phyloP scores from a whole-genome alignment of 2,329 filamentous ascomycete genomes.

The Harringtonia aguacate region DNA sequence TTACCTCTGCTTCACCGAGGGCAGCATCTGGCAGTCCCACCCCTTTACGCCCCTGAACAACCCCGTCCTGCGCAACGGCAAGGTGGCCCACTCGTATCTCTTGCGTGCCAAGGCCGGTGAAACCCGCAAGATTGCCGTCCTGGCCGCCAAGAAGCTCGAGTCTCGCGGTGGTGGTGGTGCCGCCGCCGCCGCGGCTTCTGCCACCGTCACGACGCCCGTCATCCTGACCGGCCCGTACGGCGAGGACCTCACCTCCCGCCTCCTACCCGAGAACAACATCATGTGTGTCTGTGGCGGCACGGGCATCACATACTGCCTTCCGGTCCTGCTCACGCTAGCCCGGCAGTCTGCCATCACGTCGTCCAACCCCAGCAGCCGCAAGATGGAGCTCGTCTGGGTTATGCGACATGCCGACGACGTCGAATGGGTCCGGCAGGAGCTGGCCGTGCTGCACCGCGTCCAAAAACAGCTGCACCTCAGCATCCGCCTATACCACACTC shows the following conservation, averaged over 20 bases:
- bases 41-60: slow-evolving; percentile 56
- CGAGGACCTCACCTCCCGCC: slow-evolving; percentile 24
- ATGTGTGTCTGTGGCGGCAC: slow-evolving; percentile 47
- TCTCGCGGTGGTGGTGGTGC: too few species aligned
- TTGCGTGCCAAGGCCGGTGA: slow-evolving; percentile 49
- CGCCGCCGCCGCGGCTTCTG: neutral
- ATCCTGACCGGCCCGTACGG: slow-evolving; percentile 57
- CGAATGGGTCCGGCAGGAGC: slow-evolving; percentile 47
- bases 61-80: slow-evolving; percentile 28
- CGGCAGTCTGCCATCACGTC: slow-evolving; percentile 13
- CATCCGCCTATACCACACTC: slow-evolving; percentile 49
- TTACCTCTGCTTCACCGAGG: slow-evolving; percentile 55
- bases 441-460: slow-evolving; percentile 34
- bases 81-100: slow-evolving; percentile 43
- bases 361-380: slow-evolving; percentile 24
- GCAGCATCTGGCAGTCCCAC: slow-evolving; percentile 62
- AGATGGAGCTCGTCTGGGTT: slow-evolving; percentile 55
- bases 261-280: slow-evolving; percentile 27
- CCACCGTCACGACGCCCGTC: slow-evolving; percentile 34
- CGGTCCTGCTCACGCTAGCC: slow-evolving; percentile 31
- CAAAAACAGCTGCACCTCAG: slow-evolving; percentile 27
- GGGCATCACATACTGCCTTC: slow-evolving; percentile 46
- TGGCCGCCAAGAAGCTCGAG: slow-evolving; percentile 27
- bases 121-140: slow-evolving; percentile 41
- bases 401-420: slow-evolving; percentile 43